Evolutionary conservation across 1,284 basidiomycete genomes (phyloP), one percentile per base, ranked within the genome.

Genomic region (Tausonia pullulans): DNA sequence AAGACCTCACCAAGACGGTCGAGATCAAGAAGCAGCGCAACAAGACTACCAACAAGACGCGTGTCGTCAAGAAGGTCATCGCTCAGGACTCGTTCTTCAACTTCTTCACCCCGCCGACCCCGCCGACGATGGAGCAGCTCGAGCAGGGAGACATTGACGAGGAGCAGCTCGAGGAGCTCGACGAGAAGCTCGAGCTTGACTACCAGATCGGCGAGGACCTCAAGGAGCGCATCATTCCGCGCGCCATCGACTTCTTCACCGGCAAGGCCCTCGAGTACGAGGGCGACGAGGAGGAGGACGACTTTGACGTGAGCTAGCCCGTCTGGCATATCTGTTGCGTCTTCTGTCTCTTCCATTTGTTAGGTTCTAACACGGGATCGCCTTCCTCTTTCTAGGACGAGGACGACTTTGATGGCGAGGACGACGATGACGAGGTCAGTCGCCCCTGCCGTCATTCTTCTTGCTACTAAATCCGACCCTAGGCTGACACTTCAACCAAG

Each of bases 1-100:
- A 95, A 81, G 91, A 98, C 79, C 81, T 98, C 67, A 98, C 94
- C 63, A 93, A 94, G 80, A 90, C 91, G 80, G 87, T 92, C 71
- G 95, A 98, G 81, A 94, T 97, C 76, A 97, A 97, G 84, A 98
- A 97, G 82, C 95, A 98, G 79, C 82, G 94, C 72, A 98, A 98
- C 81, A 98, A 98, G 83, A 90, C 88, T 76, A 95, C 92, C 50
- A 93, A 94, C 78, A 87, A 90, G 70, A 95, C 91, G 4, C 89
- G 93, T 70, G 82, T 93, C 62, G 87, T 97, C 68, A 86, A 88
- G 76, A 94, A 95, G 79, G 86, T 88, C 6, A 85, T 84, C 68
- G 87, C 89, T 13, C 85, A 87, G 5, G 88, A 92, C 51, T 95
- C 92, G 11, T 96, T 97, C 83, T 97, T 97, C 86, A 92, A 92